Percentiles rank a stretch among this genome's conserved stretches.
These are phyloP conservation scores for Apiotrichum domesticum DNA, from an alignment of 1,284 basidiomycete species.

Conservation along the genomic window DNA sequence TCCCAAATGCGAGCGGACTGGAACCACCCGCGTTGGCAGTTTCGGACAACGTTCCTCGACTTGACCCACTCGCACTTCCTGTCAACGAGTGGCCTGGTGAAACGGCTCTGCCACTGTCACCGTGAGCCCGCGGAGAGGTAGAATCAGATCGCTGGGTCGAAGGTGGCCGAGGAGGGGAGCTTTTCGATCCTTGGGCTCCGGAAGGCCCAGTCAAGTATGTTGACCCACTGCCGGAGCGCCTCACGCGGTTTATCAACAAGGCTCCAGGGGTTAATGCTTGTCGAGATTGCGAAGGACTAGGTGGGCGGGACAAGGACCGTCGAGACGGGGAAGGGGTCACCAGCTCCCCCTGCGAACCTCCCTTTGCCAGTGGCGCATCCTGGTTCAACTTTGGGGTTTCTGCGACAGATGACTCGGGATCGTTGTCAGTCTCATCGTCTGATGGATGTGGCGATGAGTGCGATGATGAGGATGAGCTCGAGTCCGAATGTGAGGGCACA, in stretches of 20 bases:
- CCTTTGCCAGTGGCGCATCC: no score
- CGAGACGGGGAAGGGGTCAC: conserved; percentile 1
- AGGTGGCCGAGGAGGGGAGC: conserved; percentile 17
- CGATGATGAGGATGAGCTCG: conserved; percentile 36
- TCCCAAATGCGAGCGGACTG: conserved; percentile 34
- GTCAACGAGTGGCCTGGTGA: conserved; percentile 22
- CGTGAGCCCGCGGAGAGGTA: background rate
- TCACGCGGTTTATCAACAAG: conserved; percentile 26
- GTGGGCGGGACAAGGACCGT: conserved; percentile 23
- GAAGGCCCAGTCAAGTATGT: conserved; percentile 10
- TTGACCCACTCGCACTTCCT: conserved; percentile 18
- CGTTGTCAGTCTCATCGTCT: conserved; percentile 24
- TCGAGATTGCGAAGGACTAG: conserved; percentile 23
- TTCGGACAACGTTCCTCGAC: conserved; percentile 12
- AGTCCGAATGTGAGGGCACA: conserved; percentile 27
- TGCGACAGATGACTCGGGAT: background rate
- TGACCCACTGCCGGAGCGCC: conserved; percentile 28
- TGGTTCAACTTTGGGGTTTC: background rate
- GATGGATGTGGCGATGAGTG: conserved; percentile 27
- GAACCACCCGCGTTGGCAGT: conserved; percentile 15
- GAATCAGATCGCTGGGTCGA: conserved; percentile 3
- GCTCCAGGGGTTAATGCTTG: conserved; percentile 25
- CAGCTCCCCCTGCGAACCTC: no score
- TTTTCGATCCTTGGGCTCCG: conserved; percentile 6
- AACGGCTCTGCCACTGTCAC: background rate